Base-by-base conservation (phyloP, 75 land plant genomes). In the Sequoiadendron giganteum region DNA sequence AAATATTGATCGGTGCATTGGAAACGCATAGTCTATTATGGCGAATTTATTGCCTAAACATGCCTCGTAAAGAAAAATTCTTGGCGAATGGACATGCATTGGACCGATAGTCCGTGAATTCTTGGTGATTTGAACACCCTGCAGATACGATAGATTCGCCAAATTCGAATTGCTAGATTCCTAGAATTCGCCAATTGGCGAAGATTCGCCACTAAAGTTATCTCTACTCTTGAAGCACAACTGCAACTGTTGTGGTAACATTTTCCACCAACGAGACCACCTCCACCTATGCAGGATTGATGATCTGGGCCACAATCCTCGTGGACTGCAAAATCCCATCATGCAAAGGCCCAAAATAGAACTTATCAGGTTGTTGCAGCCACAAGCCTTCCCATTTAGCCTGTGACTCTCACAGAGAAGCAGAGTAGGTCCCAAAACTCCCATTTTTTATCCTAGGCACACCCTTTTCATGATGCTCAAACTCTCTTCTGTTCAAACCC, bases 381-480 rank as follows among this genome's bases (percentile, higher is more conserved):
- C 93, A 98, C n/a, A 75, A 49, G 39, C 78, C 88, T 88, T 92
- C 93, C 93, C 93, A 95, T 15, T 32, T n/a, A 4, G 85, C 28
- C 88, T 97, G 97, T 16, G 95, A 95, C 18, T 89, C 89, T 61
- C 94, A 72, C 47, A 98, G 92, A 5, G 96, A 90, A 3, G 89
- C 84, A 1, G 99, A 99, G 90, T 95, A 95, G 93, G 92, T 87
- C 25, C 99, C 99, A 89, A 98, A 98, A 92, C 99, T 98, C 30
- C 99, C 99, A 90, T 98, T 95, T 92, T 98, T 98, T 83, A 98
- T 85, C 10, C 99, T 92, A 13, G 95, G 92, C 30, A 95, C 83
- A 25, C 88, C 89, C 25, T 90, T 88, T 68, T 92, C 88, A 87
- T 98, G 99, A 85, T 97, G 98, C 19, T 91, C 48, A 91, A 98